Conservation (phyloP, 306 rosid species). For the Leucaena leucocephala region DNA sequence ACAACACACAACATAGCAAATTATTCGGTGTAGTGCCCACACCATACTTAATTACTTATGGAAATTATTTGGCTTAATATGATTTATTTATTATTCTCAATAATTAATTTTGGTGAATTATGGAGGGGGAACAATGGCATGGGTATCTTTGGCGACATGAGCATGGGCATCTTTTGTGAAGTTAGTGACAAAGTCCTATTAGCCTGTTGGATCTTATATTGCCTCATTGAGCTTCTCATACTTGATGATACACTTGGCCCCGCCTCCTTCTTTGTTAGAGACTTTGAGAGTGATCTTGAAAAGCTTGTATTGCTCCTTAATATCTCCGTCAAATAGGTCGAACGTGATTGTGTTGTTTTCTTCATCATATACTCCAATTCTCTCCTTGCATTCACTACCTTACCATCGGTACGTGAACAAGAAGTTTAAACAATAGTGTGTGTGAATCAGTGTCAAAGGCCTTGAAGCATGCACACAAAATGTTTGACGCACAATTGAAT, state of each 20-base stretch:
- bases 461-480: too few relatives aligned
- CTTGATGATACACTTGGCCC: neutral
- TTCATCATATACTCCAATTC: neutral
- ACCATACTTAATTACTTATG: too few relatives aligned
- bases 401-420: neutral
- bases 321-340: neutral
- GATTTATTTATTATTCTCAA: too few relatives aligned
- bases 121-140: neutral
- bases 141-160: neutral
- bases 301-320: neutral
- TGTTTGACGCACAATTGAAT: too few relatives aligned
- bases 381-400: neutral
- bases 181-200: neutral
- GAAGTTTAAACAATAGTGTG: neutral
- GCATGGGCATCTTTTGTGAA: neutral
- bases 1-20: too few relatives aligned
- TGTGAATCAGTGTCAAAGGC: neutral
- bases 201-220: neutral
- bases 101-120: neutral
- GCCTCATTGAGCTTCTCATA: conserved; percentile 1
- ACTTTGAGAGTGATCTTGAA: neutral
- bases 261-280: neutral
- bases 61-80: neutral
- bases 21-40: too few relatives aligned
- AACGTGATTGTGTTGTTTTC: neutral